Base-by-base conservation (phyloP, 208 protist species). In the Novymonas esmeraldas region DNA sequence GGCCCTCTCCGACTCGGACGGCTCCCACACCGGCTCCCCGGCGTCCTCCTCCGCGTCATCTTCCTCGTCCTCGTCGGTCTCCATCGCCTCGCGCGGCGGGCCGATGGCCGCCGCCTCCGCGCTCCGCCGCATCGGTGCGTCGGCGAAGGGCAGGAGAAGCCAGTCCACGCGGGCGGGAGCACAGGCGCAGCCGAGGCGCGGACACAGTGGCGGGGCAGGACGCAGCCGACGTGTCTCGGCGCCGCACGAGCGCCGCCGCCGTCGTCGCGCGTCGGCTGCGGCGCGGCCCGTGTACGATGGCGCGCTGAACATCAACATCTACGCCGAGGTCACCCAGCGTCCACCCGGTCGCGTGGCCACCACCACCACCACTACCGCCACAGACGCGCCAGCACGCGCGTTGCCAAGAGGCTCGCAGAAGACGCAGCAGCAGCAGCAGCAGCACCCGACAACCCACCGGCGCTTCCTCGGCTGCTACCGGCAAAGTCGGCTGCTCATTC, bases 381-480 rank as follows among this genome's bases (percentile, higher is more conserved):
- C 5, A 18, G 42, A 18, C 11, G 7, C 16, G 29, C 31, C 38
- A 18, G 31, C 54, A n/a, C 36, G 36, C 36, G 36, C 36, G 11
- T 11, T 29, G 9, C n/a, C 13, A 59, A 28, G 20, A 14, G n/a
- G 2, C 4, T 34, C 29, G 11, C 24, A 36, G 22, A 16, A 36
- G 7, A 34, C 26, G 16, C 22, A 28, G 14, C 33, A 41, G 39
- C 46, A 26, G 26, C 18, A 16, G 24, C 3, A 13, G 16, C 22
- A 11, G 14, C 26, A 20, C 5, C 20, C 33, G 2, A 36, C 34
- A 2, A 20, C 39, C 7, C 22, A 14, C 34, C 45, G 55, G 14
- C 54, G 65, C 38, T 67, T 85, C 22, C 67, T 91, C n/a, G 91
- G 91, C 10, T 84, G 73, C n/a, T 94, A 85, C 65, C 86, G 91